Evolutionary conservation across 257 asterid species (phyloP).

Genomic region (Solanum gandarillasii): DNA sequence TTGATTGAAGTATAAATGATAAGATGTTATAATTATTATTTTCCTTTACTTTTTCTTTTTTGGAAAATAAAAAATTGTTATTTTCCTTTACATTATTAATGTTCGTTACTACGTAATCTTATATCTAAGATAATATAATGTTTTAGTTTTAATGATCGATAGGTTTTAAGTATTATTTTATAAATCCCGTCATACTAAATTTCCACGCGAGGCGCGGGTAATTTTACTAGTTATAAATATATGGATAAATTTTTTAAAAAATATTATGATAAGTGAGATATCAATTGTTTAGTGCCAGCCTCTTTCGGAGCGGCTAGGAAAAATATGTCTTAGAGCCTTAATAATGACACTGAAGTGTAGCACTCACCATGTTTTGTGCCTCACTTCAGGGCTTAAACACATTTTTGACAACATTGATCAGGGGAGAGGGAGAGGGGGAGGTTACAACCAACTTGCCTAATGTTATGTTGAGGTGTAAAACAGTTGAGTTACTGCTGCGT

Average conservation of each 20-base stretch:
- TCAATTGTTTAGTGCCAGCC: background rate
- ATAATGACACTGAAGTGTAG: background rate
- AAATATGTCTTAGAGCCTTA: background rate
- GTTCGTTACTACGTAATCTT: no score
- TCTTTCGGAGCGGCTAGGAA: background rate
- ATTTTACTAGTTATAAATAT: background rate
- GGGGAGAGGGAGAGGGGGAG: background rate
- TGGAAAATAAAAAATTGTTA: no score
- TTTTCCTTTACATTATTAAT: no score
- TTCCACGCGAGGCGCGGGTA: no score
- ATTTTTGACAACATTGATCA: background rate
- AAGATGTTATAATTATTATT: no score
- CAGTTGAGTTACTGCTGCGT: background rate
- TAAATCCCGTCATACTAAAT: no score
- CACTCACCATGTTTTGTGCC: background rate
- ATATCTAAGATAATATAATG: no score
- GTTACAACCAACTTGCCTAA: background rate
- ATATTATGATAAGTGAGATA: background rate
- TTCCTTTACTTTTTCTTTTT: no score
- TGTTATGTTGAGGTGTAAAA: background rate
- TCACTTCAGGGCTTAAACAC: background rate
- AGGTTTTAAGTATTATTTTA: no score
- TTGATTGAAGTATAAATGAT: no score
- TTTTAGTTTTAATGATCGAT: no score
- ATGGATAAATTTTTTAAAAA: background rate